Base-by-base conservation (phyloP, 495 filamentous ascomycete genomes). In the Monascus purpureus region DNA sequence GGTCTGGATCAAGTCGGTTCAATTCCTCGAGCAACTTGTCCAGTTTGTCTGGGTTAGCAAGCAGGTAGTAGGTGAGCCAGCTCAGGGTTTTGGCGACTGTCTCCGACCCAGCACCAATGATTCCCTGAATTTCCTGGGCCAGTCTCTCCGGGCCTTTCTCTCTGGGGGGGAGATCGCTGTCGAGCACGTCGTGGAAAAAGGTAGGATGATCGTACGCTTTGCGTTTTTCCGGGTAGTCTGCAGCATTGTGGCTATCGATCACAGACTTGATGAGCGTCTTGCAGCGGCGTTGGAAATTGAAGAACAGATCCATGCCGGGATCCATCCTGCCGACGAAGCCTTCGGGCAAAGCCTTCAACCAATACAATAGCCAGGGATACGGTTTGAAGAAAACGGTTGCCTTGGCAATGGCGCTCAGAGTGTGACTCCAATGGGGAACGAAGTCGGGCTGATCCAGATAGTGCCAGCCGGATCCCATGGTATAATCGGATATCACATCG, bases 61-160 rank as follows among this genome's bases (percentile, higher is more conserved):
- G 40, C 4, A 68, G 48, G 37, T 68, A 55, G 39, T 53, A 70
- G 11, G 52, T 45, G 8, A 59, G 44, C 9, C 44, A 39, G 5
- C 49, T 35, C 25, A 64, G 23, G 4, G 59, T 53, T 31, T 50
- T 56, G 4, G 51, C 55, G 0, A 60, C 66, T 3, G 63, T 70
- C 22, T 59, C 55, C 17, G 51, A 53, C 2, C 70, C 70, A 3
- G 68, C 68, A 1, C 46, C 51, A 8, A 70, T 47, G 6, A 73
- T 33, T 0, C 46, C 38, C 19, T 53, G 45, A 2, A 58, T 63
- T 36, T 73, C 67, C 9, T 58, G 49, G 4, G 42, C 39, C 11
- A 70, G 41, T 2, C 65, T 45, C 7, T 34, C 30, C 2, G 45
- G 26, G 0, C 32, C 17, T 24, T 60, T 51, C 32, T 64, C 59